These are phyloP conservation scores for Coccomyxa sp. DNA, from an alignment of 139 green algal genomes.

Conservation along the genomic window DNA sequence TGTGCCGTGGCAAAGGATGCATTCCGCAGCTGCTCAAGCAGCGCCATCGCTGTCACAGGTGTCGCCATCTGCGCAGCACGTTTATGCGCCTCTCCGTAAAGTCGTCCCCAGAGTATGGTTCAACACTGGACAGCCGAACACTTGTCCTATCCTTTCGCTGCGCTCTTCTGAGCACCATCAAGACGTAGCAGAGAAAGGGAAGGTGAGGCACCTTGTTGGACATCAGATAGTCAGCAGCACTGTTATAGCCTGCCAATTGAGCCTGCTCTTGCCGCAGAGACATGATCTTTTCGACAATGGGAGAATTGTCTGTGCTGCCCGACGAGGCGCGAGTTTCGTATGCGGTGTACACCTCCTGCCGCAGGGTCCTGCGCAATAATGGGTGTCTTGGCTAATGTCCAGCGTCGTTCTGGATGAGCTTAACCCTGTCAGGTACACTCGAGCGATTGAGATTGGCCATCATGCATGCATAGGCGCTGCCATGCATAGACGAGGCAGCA, in stretches of 20 bases:
- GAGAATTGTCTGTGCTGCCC: constrained; percentile 82
- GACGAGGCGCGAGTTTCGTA: constrained; percentile 75
- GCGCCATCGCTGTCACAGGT: constrained; percentile 48
- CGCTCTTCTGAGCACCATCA: no score
- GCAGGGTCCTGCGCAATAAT: constrained; percentile 46
- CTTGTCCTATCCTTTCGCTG: no score
- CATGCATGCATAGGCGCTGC: not conserved
- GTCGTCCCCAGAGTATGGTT: no score
- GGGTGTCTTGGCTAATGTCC: no score
- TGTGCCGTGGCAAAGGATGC: constrained; percentile 55
- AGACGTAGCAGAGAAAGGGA: no score
- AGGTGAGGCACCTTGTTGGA: constrained; percentile 61
- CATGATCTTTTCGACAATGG: constrained; percentile 85
- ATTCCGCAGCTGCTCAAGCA: constrained; percentile 89
- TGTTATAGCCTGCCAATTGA: constrained; percentile 80
- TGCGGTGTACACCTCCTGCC: constrained; percentile 93
- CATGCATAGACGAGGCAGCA: not conserved
- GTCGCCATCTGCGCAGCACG: constrained; percentile 3
- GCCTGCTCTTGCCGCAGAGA: constrained; percentile 82
- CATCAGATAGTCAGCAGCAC: constrained; percentile 80
- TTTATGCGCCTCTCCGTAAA: no score
- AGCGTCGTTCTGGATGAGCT: no score
- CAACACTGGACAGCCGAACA: no score
- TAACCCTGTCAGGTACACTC: not conserved
- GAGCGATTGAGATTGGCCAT: not conserved